Base-by-base conservation (phyloP, 2,329 filamentous ascomycete genomes). In the Plectosphaerella plurivora region DNA sequence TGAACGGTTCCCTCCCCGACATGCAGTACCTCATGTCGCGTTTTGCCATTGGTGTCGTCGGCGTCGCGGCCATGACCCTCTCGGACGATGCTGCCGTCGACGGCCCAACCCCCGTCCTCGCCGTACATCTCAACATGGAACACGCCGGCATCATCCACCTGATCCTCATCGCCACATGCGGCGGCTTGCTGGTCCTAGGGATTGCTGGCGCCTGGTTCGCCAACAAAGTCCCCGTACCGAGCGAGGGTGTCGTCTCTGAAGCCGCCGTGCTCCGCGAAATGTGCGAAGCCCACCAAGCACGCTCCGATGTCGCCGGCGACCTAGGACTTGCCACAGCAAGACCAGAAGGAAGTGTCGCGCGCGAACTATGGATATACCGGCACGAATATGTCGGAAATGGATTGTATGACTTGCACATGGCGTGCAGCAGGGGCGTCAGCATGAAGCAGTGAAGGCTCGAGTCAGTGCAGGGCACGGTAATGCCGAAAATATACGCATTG, bases 11-110 rank as follows among this genome's bases (percentile, higher is more conserved):
- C 24, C 37, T 44, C 0, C 25, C 59, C 0, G 52, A 51, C 0
- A 72, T 81, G 61, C 74, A 68, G 4, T 60, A 59, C 9, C 50
- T 63, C 5, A 63, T 75, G 14, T 60, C 68, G 1, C 55, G 63
- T 1, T 77, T 71, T 47, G 60, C 68, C 3, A 60, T 68, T 0
- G 71, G 70, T 2, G 66, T 69, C 6, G 53, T 73, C 1, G 66
- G 63, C 39, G 57, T 65, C 16, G 62, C 63, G 3, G 66, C 69
- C 0, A 60, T 65, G 51, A 60, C 49, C 35, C 68, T 69, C 55
- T 33, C 28, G 9, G 35, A 53, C 2, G 51, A 57, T 22, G 22
- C 71, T 12, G 36, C 53, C 3, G 54, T 63, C 1, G 51, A 55
- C 0, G 70, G 69, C 3, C 51, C 61, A 22, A 55, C 61, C 49